phyloP scores from a whole-genome alignment of 495 filamentous ascomycete species.

The Lentithecium fluviatile region DNA sequence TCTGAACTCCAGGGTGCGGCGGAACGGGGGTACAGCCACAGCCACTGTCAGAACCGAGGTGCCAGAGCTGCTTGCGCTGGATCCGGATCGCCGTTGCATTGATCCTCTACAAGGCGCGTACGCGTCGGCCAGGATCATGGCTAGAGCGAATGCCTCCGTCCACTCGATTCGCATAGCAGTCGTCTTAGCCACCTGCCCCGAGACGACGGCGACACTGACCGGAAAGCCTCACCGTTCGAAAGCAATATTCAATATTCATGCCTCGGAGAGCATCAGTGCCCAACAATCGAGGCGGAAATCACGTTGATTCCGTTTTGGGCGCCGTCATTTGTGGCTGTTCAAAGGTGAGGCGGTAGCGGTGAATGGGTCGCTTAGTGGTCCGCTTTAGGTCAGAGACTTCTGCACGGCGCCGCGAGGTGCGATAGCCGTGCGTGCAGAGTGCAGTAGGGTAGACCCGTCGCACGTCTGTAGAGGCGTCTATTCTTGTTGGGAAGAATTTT shows the following conservation, averaged over 20 bases:
- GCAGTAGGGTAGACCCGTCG: too few relatives aligned
- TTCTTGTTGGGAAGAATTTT: background rate
- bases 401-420: too few relatives aligned
- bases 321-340: constrained; percentile 11
- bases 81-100: constrained; percentile 25
- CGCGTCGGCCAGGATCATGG: constrained; percentile 9
- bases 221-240: constrained; percentile 8
- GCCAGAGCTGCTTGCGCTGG: constrained; percentile 19
- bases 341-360: constrained; percentile 30
- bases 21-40: constrained; percentile 16
- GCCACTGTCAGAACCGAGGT: constrained; percentile 18
- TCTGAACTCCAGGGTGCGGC: constrained; percentile 17
- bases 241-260: constrained; percentile 14
- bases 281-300: constrained; percentile 21
- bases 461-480: too few relatives aligned
- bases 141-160: constrained; percentile 5
- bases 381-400: background rate
- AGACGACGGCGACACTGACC: constrained; percentile 25
- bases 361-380: constrained; percentile 27
- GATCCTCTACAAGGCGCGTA: constrained; percentile 13
- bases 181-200: constrained; percentile 4
- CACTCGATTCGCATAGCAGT: constrained; percentile 14
- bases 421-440: too few relatives aligned
- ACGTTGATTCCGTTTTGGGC: background rate
- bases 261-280: constrained; percentile 26